Evolutionary conservation across 495 filamentous ascomycete species (phyloP), one percentile per base, ranked within the genome.

Genomic region (Tuber melanosporum): DNA sequence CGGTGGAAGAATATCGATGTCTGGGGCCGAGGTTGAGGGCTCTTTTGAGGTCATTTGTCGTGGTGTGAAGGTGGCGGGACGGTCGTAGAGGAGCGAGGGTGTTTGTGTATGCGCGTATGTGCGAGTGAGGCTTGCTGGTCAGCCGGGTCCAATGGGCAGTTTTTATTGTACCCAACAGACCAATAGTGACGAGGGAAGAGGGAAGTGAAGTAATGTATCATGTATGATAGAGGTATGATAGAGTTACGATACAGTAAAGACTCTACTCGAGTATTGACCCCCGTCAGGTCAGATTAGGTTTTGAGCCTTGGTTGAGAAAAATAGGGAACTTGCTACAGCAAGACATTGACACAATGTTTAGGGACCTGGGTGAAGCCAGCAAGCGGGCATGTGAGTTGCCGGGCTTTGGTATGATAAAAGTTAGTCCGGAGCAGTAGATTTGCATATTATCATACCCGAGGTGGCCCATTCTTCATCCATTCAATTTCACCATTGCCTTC

Each of bases 1-100:
- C 0, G 70, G 17, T 32, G 77, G 74, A 22, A 83, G 75, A 49
- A 83, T 22, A 74, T 83, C 81, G n/a, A 83, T 78, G 71, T 83
- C 81, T 6, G 81, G 81, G 49, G 78, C 77, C 36, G 77, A 77
- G n/a, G 62, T n/a, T n/a, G 71, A 44, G 26, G 62, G 72, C 4
- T 69, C 22, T 36, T 66, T 66, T 32, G 57, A 66, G 57, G 57
- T 36, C 57, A 66, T 66, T 14, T 36, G 57, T 36, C 57, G 26
- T 17, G 26, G 14, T 36, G 26, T 66, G 42, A 8, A 1, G 57
- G 14, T 66, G 12, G 26, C 36, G 12, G 26, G 57, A 66, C 19
- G 14, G 26, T 66, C 19, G 57, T 0, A 14, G 57, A 66, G 26
- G 57, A 66, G n/a, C 15, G 57, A 17, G 26, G 26, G 57, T 36